These are phyloP conservation scores for Leishmania gerbilli DNA, from an alignment of 208 protist genomes.

Conservation along the genomic window DNA sequence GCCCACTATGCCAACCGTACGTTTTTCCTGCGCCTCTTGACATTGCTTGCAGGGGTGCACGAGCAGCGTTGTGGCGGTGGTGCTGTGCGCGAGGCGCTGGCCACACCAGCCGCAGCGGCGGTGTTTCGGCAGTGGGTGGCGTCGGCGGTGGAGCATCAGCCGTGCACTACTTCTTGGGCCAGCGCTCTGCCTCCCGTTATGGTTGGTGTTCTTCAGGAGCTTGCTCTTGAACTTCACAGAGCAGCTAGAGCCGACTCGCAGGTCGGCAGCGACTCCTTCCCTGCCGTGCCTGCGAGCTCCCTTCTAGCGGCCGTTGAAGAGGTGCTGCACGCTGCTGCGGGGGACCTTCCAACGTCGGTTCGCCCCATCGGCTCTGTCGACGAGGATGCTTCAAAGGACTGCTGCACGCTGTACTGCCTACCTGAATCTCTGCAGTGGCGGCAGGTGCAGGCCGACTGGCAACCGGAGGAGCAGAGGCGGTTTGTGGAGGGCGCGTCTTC, in stretches of 20 bases:
- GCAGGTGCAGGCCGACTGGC: slow-evolving; percentile 18
- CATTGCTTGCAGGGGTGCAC: slow-evolving; percentile 31
- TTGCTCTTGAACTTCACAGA: slow-evolving; percentile 15
- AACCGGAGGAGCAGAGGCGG: background rate
- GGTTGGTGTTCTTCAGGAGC: slow-evolving; percentile 21
- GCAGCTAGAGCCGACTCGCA: background rate
- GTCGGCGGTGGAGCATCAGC: background rate
- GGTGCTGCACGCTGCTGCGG: background rate
- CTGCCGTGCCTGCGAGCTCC: background rate
- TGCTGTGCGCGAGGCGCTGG: slow-evolving; percentile 1
- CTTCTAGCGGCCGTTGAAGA: slow-evolving; percentile 3
- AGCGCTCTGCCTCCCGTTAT: slow-evolving; percentile 4
- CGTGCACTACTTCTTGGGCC: slow-evolving; percentile 2
- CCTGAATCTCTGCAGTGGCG: slow-evolving; percentile 20
- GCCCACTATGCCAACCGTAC: slow-evolving; percentile 31
- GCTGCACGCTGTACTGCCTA: background rate
- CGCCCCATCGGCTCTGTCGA: background rate
- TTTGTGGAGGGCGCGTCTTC: background rate
- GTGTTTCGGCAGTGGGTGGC: slow-evolving; percentile 21
- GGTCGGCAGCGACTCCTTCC: background rate
- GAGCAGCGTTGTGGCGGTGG: background rate
- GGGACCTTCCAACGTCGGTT: background rate
- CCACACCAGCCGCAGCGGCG: slow-evolving; percentile 11
- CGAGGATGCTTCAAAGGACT: background rate
- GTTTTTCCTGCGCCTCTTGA: slow-evolving; percentile 49